These are phyloP conservation scores for Protomyces inouyei DNA, from an alignment of 1,139 yeast species.

Conservation along the genomic window DNA sequence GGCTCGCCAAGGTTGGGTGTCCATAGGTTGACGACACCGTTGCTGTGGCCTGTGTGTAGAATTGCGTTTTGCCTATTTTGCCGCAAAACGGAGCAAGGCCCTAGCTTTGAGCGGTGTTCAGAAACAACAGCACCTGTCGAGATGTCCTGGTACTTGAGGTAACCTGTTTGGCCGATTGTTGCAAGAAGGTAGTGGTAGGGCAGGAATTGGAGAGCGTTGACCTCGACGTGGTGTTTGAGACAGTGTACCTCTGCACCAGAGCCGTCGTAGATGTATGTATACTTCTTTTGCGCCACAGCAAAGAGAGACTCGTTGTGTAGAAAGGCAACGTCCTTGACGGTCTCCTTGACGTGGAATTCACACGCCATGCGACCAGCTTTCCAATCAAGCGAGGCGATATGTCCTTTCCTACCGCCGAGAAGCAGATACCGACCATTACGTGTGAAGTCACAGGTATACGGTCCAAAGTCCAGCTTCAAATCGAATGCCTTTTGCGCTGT, in stretches of 20 bases:
- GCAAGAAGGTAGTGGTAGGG: constrained; percentile 88
- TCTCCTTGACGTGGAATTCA: constrained; percentile 80
- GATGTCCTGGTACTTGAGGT: constrained; percentile 86
- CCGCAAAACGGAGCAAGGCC: constrained; percentile 81
- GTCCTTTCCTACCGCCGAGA: constrained; percentile 87
- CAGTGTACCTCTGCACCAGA: constrained; percentile 90
- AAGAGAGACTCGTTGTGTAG: constrained; percentile 88
- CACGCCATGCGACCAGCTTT: constrained; percentile 74
- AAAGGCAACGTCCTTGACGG: constrained; percentile 83
- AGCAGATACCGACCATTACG: constrained; percentile 82
- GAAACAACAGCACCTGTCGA: constrained; percentile 84
- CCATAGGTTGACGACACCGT: constrained; percentile 92
- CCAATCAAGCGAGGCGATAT: constrained; percentile 96
- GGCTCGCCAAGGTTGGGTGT: constrained; percentile 86
- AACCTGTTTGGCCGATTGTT: constrained; percentile 62
- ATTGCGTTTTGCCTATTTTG: constrained; percentile 97
- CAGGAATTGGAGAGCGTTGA: constrained; percentile 73
- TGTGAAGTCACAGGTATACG: constrained; percentile 74
- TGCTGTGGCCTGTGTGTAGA: constrained; percentile 86
- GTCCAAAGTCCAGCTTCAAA: constrained; percentile 76
- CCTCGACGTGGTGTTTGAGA: constrained; percentile 82
- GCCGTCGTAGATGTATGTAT: constrained; percentile 85
- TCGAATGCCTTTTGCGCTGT: constrained; percentile 62
- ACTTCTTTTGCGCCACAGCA: constrained; percentile 95
- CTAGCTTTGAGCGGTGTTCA: constrained; percentile 79